Base-by-base conservation (phyloP, 2,329 filamentous ascomycete genomes). In the Talaromyces albobiverticillius region DNA sequence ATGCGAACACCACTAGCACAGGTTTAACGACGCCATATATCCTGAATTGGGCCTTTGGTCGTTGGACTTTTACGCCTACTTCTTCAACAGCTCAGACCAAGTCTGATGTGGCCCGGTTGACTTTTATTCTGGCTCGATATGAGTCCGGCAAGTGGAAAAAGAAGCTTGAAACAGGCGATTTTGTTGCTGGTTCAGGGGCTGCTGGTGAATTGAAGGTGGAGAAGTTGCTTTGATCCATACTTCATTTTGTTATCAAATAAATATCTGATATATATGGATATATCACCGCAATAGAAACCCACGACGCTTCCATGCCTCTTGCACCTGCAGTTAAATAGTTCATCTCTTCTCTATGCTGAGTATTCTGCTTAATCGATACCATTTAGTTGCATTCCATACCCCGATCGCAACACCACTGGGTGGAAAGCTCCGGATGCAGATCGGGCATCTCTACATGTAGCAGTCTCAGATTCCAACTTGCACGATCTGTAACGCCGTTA, bases 41-140 rank as follows among this genome's bases (percentile, higher is more conserved):
- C 42, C 81, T 99, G 56, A 99, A 99, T 70, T 99, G 94, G 94
- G 94, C 94, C 0, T 99, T 99, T 73, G 91, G 91, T 0, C 82
- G 94, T 26, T 99, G 94, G 93, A 95, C 85, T 0, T 96, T 93
- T 66, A 95, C 91, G 1, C 79, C 82, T 5, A 70, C 67, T 2
- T 59, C 63, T 1, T 74, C 68, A 23, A 63, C 65, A 1, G 62
- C 69, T 49, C 62, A 61, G 2, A 64, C 67, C 3, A 67, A 69
- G 23, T 59, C 65, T 4, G 65, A 68, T 23, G 60, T 74, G 20
- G 67, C 74, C 20, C 61, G 72, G 34, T 61, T 79, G 54, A 79
- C 77, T 0, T 64, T 79, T 31, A 76, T 79, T 13, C 62, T 78
- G 32, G 76, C 77, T 2, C 65, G 76, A 48, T 72, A 74, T 52